Percentiles rank a stretch among this genome's conserved stretches.
Evolutionary conservation across 2,329 filamentous ascomycete genomes (phyloP).

Genomic region (Pseudogymnoascus sp.): DNA sequence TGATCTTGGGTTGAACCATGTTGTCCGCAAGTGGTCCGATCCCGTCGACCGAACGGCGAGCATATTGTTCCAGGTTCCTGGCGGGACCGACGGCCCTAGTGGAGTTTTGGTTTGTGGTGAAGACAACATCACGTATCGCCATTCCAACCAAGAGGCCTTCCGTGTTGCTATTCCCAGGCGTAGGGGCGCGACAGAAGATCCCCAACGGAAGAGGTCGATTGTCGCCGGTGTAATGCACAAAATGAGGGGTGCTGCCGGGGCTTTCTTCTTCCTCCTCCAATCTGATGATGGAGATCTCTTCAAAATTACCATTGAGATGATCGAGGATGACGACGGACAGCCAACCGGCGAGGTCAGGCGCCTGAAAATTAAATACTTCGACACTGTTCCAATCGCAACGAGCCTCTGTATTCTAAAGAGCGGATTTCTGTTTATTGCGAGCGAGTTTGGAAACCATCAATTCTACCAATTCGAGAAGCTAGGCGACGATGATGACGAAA

Average conservation of each 20-base stretch:
- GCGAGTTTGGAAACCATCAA: slow-evolving; percentile 85
- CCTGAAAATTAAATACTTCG: slow-evolving; percentile 94
- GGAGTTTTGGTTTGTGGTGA: slow-evolving; percentile 92
- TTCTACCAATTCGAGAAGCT: slow-evolving; percentile 98
- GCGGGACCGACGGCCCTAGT: slow-evolving; percentile 85
- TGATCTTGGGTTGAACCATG: slow-evolving; percentile 92
- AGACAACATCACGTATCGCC: slow-evolving; percentile 93
- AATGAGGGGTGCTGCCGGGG: slow-evolving; percentile 69
- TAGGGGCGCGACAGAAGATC: slow-evolving; percentile 82
- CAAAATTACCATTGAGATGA: slow-evolving; percentile 90
- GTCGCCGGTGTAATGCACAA: slow-evolving; percentile 95
- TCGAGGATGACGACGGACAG: slow-evolving; percentile 68
- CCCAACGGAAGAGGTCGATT: slow-evolving; percentile 78
- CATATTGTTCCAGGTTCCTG: slow-evolving; percentile 89
- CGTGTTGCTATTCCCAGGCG: slow-evolving; percentile 82
- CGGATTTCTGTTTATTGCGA: slow-evolving; percentile 86
- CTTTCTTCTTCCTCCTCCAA: slow-evolving; percentile 95
- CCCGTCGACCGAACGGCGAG: slow-evolving; percentile 83
- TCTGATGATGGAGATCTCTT: slow-evolving; percentile 97
- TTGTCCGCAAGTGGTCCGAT: slow-evolving; percentile 94
- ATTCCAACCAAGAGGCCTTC: slow-evolving; percentile 86
- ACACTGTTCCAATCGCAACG: slow-evolving; percentile 82
- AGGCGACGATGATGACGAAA: slow-evolving; percentile 87
- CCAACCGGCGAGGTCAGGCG: slow-evolving; percentile 72
- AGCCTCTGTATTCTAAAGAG: slow-evolving; percentile 90